phyloP scores from a whole-genome alignment of 495 filamentous ascomycete species.

The Neurospora sp. region DNA sequence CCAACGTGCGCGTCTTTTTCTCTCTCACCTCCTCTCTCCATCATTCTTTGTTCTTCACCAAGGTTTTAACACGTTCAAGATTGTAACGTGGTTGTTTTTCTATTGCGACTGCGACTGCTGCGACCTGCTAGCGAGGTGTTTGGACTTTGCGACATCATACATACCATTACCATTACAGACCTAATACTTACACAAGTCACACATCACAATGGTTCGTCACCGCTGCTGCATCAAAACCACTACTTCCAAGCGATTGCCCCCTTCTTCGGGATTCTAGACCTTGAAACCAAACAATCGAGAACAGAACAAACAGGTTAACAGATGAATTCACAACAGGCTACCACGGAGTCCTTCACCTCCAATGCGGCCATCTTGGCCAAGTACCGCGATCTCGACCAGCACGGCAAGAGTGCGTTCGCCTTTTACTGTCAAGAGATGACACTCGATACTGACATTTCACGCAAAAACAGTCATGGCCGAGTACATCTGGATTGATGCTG shows the following conservation, averaged over 20 bases:
- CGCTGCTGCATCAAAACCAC: neutral
- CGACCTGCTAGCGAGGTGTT: neutral
- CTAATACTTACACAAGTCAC: neutral
- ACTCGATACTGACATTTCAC: neutral
- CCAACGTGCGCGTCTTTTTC: neutral
- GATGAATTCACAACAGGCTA: neutral
- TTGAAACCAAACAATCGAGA: neutral
- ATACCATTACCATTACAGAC: neutral
- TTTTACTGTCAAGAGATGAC: too few relatives aligned
- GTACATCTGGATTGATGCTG: constrained; percentile 88
- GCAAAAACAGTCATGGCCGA: constrained; percentile 46
- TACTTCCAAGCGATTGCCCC: neutral
- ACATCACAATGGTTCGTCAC: neutral
- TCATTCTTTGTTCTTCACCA: neutral
- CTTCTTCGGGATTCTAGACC: neutral
- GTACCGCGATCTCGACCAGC: neutral
- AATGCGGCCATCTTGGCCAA: neutral
- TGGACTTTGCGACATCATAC: neutral
- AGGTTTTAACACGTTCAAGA: neutral
- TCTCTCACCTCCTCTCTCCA: neutral
- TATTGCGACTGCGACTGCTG: neutral
- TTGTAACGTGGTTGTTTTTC: neutral
- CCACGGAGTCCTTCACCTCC: neutral
- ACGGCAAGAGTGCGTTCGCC: neutral
- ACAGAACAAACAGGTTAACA: neutral